Base-by-base conservation (phyloP, 768 basidiomycete species). In the Mycena polygramma region DNA sequence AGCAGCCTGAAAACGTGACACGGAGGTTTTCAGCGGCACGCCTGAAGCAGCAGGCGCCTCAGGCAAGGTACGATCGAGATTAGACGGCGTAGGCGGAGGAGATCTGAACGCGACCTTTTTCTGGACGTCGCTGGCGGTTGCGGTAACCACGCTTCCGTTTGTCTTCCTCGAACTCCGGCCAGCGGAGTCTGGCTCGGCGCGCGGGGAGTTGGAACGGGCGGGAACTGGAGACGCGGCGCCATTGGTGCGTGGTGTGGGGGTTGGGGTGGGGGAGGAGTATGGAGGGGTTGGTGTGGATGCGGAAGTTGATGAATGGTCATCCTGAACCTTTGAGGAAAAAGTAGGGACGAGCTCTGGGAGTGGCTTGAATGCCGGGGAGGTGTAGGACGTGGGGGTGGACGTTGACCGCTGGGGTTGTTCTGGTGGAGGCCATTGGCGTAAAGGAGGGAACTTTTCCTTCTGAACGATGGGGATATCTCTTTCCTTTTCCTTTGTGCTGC, bases 101-200 rank as follows among this genome's bases (percentile, higher is more conserved):
- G 93, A 94, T 75, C 93, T 86, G 81, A 96, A 96, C 35, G 94
- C 94, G 53, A 96, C 94, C 82, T 94, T 94, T 85, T 96, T 96
- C 76, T 88, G 89, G 39, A 88, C 83, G 73, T 92, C 91, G 70
- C 79, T 79, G 55, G 79, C 68, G 26, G 78, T 75, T 52, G 71
- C 73, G 11, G 76, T 78, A 45, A 70, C 75, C 35, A 77, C 65
- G 41, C 74, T 68, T 5, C 74, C 75, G 74, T 82, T 83, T 37
- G 79, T 75, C 72, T 86, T 85, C 63, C 82, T 80, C n/a, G 81
- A 78, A 62, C 77, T 81, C 41, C 79, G 78, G 0, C 72, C 74
- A 15, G 81, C 70, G 15, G 78, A 77, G 55, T 82, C 81, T 37
- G 66, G 66, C n/a, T 79, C 77, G 35, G 72, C 58, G 39, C 72